These are phyloP conservation scores for Phylloporus sp. DNA, from an alignment of 768 basidiomycete genomes.

Conservation along the genomic window DNA sequence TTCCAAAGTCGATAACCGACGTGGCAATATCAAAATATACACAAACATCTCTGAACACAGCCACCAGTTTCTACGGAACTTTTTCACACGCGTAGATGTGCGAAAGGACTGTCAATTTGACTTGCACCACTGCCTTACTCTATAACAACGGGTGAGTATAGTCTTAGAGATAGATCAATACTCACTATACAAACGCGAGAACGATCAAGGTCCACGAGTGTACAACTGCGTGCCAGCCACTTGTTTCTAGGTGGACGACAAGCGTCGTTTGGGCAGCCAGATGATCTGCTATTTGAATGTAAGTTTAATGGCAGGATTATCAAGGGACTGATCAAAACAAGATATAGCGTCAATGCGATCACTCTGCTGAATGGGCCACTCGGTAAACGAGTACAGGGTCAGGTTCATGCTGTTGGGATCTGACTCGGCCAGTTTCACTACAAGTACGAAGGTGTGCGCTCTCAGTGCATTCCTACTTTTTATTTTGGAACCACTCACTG, in stretches of 20 bases:
- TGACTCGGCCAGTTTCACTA: too few species aligned
- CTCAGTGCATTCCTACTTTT: too few species aligned
- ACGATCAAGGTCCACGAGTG: too few species aligned
- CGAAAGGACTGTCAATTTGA: neutral
- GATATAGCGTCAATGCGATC: neutral
- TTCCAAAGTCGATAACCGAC: slow-evolving; percentile 22
- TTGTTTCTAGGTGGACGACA: neutral
- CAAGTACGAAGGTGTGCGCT: too few species aligned
- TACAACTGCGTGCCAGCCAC: too few species aligned
- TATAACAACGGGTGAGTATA: too few species aligned
- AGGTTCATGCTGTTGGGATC: too few species aligned
- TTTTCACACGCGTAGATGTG: neutral
- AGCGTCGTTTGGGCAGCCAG: neutral
- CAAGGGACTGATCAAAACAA: neutral
- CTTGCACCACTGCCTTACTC: too few species aligned
- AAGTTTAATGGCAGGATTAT: neutral
- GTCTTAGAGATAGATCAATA: too few species aligned
- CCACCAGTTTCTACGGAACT: slow-evolving; percentile 10
- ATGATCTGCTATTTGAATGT: too few species aligned
- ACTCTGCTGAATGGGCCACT: neutral
- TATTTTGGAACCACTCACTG: too few species aligned
- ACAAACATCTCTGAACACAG: slow-evolving; percentile 20
- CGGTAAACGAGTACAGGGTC: neutral
- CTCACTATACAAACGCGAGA: too few species aligned
- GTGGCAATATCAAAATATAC: slow-evolving; percentile 29